phyloP scores from a whole-genome alignment of 2,329 filamentous ascomycete genomes.

The Fusarium austroafricanum region DNA sequence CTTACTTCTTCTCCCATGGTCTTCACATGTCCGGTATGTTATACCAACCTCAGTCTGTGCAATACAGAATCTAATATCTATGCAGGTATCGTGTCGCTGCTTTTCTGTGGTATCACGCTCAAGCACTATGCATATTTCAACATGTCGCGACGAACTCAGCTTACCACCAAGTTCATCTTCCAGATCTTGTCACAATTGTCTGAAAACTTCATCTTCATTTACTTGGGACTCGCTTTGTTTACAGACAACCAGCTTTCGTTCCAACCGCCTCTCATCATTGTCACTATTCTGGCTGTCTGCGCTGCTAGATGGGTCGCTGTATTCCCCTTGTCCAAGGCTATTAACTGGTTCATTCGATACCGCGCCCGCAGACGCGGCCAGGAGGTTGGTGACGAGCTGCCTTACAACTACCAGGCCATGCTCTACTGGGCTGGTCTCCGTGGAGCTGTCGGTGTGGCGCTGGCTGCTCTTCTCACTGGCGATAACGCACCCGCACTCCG shows the following conservation, averaged over 20 bases:
- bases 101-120: constrained; percentile 97
- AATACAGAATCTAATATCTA: constrained; percentile 18
- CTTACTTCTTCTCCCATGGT: constrained; percentile 97
- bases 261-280: constrained; percentile 93
- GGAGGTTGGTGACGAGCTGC: constrained; percentile 86
- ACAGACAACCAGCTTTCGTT: constrained; percentile 89
- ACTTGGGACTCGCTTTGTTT: constrained; percentile 93
- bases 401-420: constrained; percentile 98
- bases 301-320: constrained; percentile 93
- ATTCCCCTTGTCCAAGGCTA: constrained; percentile 87
- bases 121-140: constrained; percentile 99
- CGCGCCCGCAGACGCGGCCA: constrained; percentile 78
- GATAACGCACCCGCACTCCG: constrained; percentile 84
- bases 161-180: constrained; percentile 98
- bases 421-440: constrained; percentile 98
- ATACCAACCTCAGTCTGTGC: not conserved
- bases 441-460: constrained; percentile 93
- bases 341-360: constrained; percentile 94
- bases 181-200: constrained; percentile 93
- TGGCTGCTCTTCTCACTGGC: constrained; percentile 88
- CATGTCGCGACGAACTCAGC: constrained; percentile 96
- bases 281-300: constrained; percentile 92
- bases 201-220: constrained; percentile 99
- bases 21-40: constrained; percentile 90
- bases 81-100: constrained; percentile 89